Conservation (phyloP, 805 yeast genomes). For the Komagataella ulmi region DNA sequence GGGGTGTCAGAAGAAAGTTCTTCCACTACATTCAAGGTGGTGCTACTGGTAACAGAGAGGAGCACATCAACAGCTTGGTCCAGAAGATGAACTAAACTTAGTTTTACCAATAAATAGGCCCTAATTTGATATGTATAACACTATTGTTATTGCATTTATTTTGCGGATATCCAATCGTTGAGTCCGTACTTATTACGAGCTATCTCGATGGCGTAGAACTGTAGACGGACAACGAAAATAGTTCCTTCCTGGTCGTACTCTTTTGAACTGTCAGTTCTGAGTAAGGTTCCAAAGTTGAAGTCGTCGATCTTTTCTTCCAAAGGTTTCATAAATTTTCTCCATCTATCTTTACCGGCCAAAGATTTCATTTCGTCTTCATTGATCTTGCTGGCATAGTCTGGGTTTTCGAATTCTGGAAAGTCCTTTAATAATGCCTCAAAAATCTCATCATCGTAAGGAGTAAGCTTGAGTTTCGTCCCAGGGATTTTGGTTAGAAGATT, state of each 20-base stretch:
- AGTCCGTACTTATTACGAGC: conserved; percentile 83
- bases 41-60: conserved; percentile 97
- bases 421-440: conserved; percentile 42
- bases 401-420: conserved; percentile 81
- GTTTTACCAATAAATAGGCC: background rate
- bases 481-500: conserved; percentile 53
- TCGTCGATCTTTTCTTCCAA: conserved; percentile 78
- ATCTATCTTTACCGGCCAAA: conserved; percentile 64
- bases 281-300: conserved; percentile 88
- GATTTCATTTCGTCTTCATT: conserved; percentile 77
- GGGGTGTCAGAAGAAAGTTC: conserved; percentile 96
- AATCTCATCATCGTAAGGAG: conserved; percentile 62
- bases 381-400: conserved; percentile 40
- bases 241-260: conserved; percentile 80
- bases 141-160: conserved; percentile 4
- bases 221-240: conserved; percentile 84
- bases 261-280: conserved; percentile 56
- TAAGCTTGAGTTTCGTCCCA: conserved; percentile 68
- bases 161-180: conserved; percentile 73
- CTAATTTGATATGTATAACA: background rate
- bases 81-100: conserved; percentile 76
- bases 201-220: conserved; percentile 89
- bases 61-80: conserved; percentile 86
- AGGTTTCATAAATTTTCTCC: conserved; percentile 79
- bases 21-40: conserved; percentile 96